Evolutionary conservation across 2,329 filamentous ascomycete genomes (phyloP), one percentile per base, ranked within the genome.

Genomic region (Fusarium agapanthi): DNA sequence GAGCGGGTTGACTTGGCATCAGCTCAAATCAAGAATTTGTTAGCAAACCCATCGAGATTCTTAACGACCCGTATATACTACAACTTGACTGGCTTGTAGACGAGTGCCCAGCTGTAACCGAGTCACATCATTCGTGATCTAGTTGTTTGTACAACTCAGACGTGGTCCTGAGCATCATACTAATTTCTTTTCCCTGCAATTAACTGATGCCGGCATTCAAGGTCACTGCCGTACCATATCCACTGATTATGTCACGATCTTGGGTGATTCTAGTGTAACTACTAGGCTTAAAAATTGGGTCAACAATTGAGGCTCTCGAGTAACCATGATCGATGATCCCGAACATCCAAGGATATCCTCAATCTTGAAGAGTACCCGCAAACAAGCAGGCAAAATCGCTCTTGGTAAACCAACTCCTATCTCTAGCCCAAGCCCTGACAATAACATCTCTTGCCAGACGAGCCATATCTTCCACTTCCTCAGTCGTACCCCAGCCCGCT

Each of bases 1-100:
- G 71, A 57, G 45, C 30, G 20, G 13, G n/a, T 24, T 22, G 58
- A 57, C 71, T 73, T 73, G 71, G 71, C 71, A 57, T 44, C 40
- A n/a, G n/a, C 15, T 35, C 15, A 43, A 70, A 70, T 66, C 61
- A 61, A 45, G 60, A 72, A 72, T 28, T 55, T 28, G 20, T 45
- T 35, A 26, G 8, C 13, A 32, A 44, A 24, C 18, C 16, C 53
- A 55, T 66, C 61, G 38, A 37, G 63, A 68, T 60, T 59, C 14
- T 30, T 22, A 15, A 34, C 24, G 43, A 68, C 35, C 35, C 57
- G 65, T 44, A 34, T 14, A 38, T 22, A 7, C 8, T 0, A 20
- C 6, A 6, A 15, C 1, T 26, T 15, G 9, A 14, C 34, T 67
- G 20, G n/a, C 5, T 50, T 5, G 13, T 51, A 56, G 45, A 48